Percentiles rank a stretch among this genome's conserved stretches.
phyloP scores from a whole-genome alignment of 75 land plant genomes.

The Sequoia sempervirens region DNA sequence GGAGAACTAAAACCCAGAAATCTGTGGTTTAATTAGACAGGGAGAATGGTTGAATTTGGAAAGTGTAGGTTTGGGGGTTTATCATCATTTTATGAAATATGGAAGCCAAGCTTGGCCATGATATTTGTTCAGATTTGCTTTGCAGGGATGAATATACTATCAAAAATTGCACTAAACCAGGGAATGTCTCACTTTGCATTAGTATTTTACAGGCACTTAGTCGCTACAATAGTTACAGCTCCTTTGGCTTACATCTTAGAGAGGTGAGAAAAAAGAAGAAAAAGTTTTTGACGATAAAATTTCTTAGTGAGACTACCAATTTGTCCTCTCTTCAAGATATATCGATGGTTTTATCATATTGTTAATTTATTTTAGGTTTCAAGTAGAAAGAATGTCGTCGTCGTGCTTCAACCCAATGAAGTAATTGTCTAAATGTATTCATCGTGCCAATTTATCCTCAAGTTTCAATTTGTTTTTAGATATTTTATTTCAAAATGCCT shows the following conservation, averaged over 20 bases:
- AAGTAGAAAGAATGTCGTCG: no score
- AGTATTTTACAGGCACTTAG: slow-evolving; percentile 36
- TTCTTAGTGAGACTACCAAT: no score
- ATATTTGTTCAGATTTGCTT: slow-evolving; percentile 23
- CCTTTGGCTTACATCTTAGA: slow-evolving; percentile 25
- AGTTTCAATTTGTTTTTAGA: no score
- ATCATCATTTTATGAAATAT: not conserved
- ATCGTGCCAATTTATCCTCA: no score
- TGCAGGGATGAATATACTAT: slow-evolving; percentile 39
- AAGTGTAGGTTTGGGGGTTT: not conserved
- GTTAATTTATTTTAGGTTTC: not conserved
- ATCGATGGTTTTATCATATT: no score
- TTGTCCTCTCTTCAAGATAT: no score
- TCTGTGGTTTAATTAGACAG: no score
- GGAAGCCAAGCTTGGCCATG: slow-evolving; percentile 22
- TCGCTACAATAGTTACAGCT: slow-evolving; percentile 16
- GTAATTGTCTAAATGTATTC: not conserved
- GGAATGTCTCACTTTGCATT: slow-evolving; percentile 42
- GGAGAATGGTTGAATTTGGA: no score
- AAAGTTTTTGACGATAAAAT: not conserved
- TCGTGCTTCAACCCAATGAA: not conserved
- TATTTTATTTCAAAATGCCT: no score
- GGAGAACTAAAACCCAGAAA: no score
- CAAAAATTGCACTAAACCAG: slow-evolving; percentile 33
- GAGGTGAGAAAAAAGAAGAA: slow-evolving; percentile 5